These are phyloP conservation scores for Carallia brachiata DNA, from an alignment of 345 rosid genomes.

Conservation along the genomic window DNA sequence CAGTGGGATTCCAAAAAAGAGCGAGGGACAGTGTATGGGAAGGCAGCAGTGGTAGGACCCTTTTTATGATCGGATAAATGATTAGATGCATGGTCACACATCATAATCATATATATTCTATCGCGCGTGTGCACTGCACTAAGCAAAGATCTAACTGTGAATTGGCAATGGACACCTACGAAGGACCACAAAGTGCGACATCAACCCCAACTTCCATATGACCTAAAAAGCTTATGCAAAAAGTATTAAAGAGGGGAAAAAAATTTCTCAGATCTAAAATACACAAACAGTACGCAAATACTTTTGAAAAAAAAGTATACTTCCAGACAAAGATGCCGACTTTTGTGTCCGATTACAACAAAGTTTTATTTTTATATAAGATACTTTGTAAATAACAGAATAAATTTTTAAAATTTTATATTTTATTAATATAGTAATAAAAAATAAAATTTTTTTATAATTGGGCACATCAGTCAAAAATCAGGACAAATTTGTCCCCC, in stretches of 20 bases:
- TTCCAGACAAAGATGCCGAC: no score
- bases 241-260: neutral
- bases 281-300: neutral
- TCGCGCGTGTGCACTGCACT: slow-evolving; percentile 2
- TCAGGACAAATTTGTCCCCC: no score
- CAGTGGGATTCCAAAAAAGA: slow-evolving; percentile 2
- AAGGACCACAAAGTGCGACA: slow-evolving; percentile 23
- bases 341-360: no score
- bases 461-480: no score
- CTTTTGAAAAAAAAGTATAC: neutral
- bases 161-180: neutral
- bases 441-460: no score
- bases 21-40: slow-evolving; percentile 18
- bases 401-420: no score
- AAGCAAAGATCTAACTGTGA: slow-evolving; percentile 18
- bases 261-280: slow-evolving; percentile 3
- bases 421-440: no score
- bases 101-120: slow-evolving; percentile 11
- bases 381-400: no score
- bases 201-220: slow-evolving; percentile 12
- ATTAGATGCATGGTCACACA: slow-evolving; percentile 26
- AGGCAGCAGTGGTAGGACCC: slow-evolving; percentile 25
- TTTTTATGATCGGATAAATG: slow-evolving; percentile 18
- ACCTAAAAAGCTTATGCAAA: slow-evolving; percentile 8
- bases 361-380: no score